These are phyloP conservation scores for Xylaria sp. DNA, from an alignment of 2,329 filamentous ascomycete genomes.

Conservation along the genomic window DNA sequence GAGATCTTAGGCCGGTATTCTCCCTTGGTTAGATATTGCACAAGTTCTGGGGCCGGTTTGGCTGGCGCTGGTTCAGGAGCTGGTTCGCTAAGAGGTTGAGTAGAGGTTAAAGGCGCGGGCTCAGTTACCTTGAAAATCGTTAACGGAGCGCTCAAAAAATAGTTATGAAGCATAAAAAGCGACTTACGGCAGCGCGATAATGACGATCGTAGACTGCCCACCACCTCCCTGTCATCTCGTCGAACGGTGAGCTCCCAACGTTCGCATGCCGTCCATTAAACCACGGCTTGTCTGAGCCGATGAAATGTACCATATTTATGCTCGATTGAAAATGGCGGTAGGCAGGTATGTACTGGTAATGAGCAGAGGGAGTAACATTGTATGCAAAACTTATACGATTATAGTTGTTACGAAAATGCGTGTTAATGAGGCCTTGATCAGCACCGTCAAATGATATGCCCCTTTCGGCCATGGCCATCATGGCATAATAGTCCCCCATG, in stretches of 20 bases:
- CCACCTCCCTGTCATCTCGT: slow-evolving; percentile 88
- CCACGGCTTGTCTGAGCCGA: slow-evolving; percentile 93
- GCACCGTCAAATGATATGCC: slow-evolving; percentile 97
- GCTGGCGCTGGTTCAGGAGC: not conserved
- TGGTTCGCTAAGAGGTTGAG: slow-evolving; percentile 3
- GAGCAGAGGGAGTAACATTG: slow-evolving; percentile 95
- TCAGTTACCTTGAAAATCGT: slow-evolving; percentile 40
- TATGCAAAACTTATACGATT: slow-evolving; percentile 93
- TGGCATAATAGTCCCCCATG: slow-evolving; percentile 86
- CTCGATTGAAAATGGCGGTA: slow-evolving; percentile 92
- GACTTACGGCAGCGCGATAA: slow-evolving; percentile 68
- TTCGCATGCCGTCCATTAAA: slow-evolving; percentile 68
- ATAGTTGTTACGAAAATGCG: slow-evolving; percentile 87
- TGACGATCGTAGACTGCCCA: slow-evolving; percentile 95
- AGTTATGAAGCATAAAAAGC: slow-evolving; percentile 7
- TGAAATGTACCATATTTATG: slow-evolving; percentile 94
- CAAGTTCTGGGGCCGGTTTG: slow-evolving; percentile 51
- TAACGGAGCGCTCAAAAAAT: slow-evolving; percentile 33
- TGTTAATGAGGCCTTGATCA: slow-evolving; percentile 94
- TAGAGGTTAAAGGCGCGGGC: slow-evolving; percentile 18
- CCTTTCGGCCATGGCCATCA: slow-evolving; percentile 83
- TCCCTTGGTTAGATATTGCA: slow-evolving; percentile 66
- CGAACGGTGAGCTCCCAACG: slow-evolving; percentile 72
- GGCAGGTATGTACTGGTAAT: slow-evolving; percentile 97
- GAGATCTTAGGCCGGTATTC: slow-evolving; percentile 58